Evolutionary conservation across 2,329 filamentous ascomycete species (phyloP), one percentile per base, ranked within the genome.

Genomic region (Fusarium annulatum): DNA sequence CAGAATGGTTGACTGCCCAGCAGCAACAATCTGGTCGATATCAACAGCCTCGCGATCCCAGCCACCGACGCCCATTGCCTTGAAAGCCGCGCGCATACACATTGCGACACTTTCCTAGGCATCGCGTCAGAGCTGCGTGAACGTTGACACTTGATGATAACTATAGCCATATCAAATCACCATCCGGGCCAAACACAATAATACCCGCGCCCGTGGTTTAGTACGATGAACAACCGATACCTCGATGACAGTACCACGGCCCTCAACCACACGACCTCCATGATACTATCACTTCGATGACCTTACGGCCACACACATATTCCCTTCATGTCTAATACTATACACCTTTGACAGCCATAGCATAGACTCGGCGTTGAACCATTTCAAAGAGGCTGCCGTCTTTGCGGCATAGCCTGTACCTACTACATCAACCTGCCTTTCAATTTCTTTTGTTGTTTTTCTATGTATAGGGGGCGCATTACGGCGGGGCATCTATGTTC

Each of bases 1-100:
- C 86, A 21, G 86, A 88, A 77, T 88, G 87, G 85, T 74, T 86
- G 61, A 83, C 85, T 59, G 85, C 87, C 64, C 83, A 86, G 65
- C 84, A 86, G 76, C 83, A 83, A 76, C 83, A 83, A 71, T 82
- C 81, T 28, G 79, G 81, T 67, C 82, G 82, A 42, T 84, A 82
- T 64, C 83, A 86, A 52, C 85, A 85, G 51, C 85, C 85, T 15
- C 83, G 85, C 63, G 85, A 87, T 77, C 86, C 85, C 33, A 81
- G 79, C 60, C 84, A 84, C 61, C 82, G 84, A 75, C 80, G 81
- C 63, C 78, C 79, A 10, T 71, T 82, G 53, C 81, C 81, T 61
- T 83, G 72, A 80, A 64, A 52, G 69, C 41, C 60, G 64, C 52
- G 71, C 73, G 66, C 71, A 68, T 69, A 19, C 9, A 42, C 62